Evolutionary conservation across 768 basidiomycete species (phyloP), one percentile per base, ranked within the genome.

Genomic region (Trichaptum fuscoviolaceum): DNA sequence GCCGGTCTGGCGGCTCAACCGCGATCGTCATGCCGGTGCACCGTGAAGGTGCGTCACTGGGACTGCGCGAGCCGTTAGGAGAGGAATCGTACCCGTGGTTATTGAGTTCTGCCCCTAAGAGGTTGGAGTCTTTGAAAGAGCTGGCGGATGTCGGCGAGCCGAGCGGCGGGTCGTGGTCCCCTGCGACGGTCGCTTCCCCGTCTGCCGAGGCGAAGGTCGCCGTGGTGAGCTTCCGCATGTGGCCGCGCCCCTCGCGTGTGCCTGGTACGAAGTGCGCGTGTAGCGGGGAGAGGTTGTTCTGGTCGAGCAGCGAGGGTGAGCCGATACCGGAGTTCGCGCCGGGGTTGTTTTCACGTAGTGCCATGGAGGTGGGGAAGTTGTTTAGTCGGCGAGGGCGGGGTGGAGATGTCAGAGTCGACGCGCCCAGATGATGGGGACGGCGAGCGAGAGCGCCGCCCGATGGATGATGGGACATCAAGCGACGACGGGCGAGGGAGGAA

Each of bases 191-290:
- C 35, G 35, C 67, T 8, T 34, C 64, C 25, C 71, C 79, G 12
- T 72, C 67, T 6, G 79, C 80, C 63, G 84, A 86, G 0, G 79
- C 73, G 61, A 80, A 79, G 1, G 88, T 89, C n/a, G 84, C 81
- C 59, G 77, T 80, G 71, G 89, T 91, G 4, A 77, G 72, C 70
- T 86, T 88, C 34, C 90, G 82, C 57, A 75, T 76, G 70, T 90
- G 87, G 0, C 71, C 65, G 8, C 69, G 69, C 2, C 67, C 65
- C 23, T 60, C 23, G n/a, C 27, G 7, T 25, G 74, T 73, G 57
- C 78, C 76, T 6, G 71, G 67, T 2, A 81, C 76, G 17, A 36
- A 36, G 17, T 36, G 35, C 35, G 35, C 35, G 35, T 36, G 35
- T 7, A 7, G 35, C 7, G 35, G 35, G 17, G 35, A 36, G 17